Evolutionary conservation across 208 protist species (phyloP).

Genomic region (Kentomonas sorsogonicus): DNA sequence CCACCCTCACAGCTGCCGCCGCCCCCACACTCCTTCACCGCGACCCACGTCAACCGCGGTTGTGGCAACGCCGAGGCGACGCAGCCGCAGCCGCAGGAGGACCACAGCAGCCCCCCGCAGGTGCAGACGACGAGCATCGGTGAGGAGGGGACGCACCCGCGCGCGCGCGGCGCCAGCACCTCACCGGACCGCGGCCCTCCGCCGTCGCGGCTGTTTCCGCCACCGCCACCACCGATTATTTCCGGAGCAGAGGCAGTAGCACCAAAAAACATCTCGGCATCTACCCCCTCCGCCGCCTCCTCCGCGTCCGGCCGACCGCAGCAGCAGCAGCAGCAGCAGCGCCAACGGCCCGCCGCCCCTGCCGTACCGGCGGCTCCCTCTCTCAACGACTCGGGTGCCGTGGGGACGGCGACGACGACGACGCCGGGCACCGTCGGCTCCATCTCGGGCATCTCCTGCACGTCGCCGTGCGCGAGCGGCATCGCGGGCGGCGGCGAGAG

Average conservation of each 20-base stretch:
- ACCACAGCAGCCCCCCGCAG: constrained; percentile 19
- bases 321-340: background rate
- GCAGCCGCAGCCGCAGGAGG: background rate
- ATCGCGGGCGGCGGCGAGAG: too few relatives aligned
- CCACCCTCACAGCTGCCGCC: background rate
- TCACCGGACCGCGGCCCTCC: background rate
- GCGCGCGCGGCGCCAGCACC: background rate
- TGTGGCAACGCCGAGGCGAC: constrained; percentile 4
- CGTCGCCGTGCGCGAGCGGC: too few relatives aligned
- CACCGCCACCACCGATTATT: too few relatives aligned
- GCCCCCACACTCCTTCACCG: background rate
- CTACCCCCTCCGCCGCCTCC: background rate
- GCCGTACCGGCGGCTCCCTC: background rate
- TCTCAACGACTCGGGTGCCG: background rate
- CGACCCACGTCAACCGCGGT: background rate
- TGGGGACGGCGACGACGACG: too few relatives aligned
- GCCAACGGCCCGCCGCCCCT: too few relatives aligned
- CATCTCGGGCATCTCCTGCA: constrained; percentile 61
- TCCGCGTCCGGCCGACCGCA: background rate
- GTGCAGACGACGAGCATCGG: constrained; percentile 23
- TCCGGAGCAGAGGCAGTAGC: constrained; percentile 1
- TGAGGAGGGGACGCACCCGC: background rate
- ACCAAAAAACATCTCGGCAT: constrained; percentile 11
- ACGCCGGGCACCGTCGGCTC: too few relatives aligned
- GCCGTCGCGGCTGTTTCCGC: background rate